Conservation (phyloP, 2,329 filamentous ascomycete species). For the Geosmithia flava region DNA sequence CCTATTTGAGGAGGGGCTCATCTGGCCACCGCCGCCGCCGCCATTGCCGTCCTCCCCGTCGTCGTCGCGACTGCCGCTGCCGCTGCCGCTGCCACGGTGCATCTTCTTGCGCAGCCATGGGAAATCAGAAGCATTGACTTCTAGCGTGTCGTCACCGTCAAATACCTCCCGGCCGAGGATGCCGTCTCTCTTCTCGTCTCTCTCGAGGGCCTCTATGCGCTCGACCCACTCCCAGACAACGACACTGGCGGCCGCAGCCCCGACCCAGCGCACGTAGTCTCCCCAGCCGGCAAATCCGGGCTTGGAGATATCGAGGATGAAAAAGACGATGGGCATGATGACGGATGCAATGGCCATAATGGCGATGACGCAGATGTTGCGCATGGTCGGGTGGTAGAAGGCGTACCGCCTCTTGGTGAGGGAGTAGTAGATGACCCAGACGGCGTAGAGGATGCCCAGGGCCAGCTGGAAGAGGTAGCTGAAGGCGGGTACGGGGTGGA, state of each 20-base stretch:
- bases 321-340: conserved; percentile 82
- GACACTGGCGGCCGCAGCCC: conserved; percentile 85
- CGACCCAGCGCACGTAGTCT: conserved; percentile 94
- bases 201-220: conserved; percentile 80
- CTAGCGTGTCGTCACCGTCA: conserved; percentile 87
- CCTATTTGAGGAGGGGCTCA: conserved; percentile 2
- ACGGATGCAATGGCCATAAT: conserved; percentile 69
- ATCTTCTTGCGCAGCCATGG: conserved; percentile 30
- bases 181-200: conserved; percentile 88
- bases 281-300: conserved; percentile 84
- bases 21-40: conserved; percentile 7
- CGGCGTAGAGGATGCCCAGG: conserved; percentile 76
- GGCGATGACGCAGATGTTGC: conserved; percentile 74
- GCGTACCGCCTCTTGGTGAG: conserved; percentile 86
- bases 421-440: conserved; percentile 88
- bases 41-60: conserved; percentile 12
- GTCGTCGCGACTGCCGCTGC: conserved; percentile 16
- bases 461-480: conserved; percentile 85
- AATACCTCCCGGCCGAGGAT: conserved; percentile 86
- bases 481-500: conserved; percentile 80
- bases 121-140: conserved; percentile 41
- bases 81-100: conserved; percentile 16
- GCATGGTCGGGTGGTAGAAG: conserved; percentile 84
- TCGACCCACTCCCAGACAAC: conserved; percentile 98
- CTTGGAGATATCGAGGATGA: conserved; percentile 79